Evolutionary conservation across 768 basidiomycete genomes (phyloP), one percentile per base, ranked within the genome.

Genomic region (Lentinula lateritia): DNA sequence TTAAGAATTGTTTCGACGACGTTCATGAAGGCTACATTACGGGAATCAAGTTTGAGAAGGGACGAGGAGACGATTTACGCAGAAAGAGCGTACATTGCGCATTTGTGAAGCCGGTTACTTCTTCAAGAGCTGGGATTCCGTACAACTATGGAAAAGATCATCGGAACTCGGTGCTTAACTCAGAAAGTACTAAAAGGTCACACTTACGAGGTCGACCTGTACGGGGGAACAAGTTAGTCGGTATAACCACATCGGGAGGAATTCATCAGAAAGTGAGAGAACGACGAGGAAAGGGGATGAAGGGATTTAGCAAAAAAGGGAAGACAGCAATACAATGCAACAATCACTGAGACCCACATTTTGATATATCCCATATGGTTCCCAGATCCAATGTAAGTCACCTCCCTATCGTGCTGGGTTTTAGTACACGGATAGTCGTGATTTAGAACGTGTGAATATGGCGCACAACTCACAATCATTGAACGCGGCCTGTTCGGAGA

Each of bases 341-440:
- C 6, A 8, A 50, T 32, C 10, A 20, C 8, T 50, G 80, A 75
- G 50, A 48, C 75, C 42, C 54, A 92, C 75, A 15, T 87, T 76
- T 68, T 92, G 88, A 74, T 93, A 93, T 35, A 90, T 63, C 34
- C 78, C 81, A 68, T 95, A 95, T 2, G 92, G 92, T 62, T 81
- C 77, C 94, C 93, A 96, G 46, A 95, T 82, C 93, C 93, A 95
- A 66, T 94, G 90, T 50, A 95, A 78, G 72, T 95, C 92, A 3
- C 94, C 94, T 0, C 91, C 93, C 78, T 82, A 50, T 10, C 34
- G 23, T 15, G n/a, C 16, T 16, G 42, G 16, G 42, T 43, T 43
- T 41, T 15, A 45, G 43, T 7, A 45, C 18, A 28, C 28, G 28
- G 28, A 28, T 28, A 28, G 7, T 18, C 43, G 42, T 4, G 32